Evolutionary conservation across 2,329 filamentous ascomycete genomes (phyloP), one percentile per base, ranked within the genome.

Genomic region (Fusarium sp.): DNA sequence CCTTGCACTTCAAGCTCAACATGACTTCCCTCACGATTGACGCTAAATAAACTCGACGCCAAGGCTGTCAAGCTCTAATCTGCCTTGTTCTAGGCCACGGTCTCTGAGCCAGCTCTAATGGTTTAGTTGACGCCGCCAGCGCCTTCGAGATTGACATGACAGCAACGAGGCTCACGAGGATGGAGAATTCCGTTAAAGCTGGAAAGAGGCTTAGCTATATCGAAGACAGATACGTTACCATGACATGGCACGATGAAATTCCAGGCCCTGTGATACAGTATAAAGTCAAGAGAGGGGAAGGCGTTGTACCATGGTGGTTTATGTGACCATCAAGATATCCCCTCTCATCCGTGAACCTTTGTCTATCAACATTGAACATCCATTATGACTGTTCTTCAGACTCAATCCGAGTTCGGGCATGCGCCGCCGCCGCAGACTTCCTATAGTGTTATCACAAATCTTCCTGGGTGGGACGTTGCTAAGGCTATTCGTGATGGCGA

Each of bases 391-490:
- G 66, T 81, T 24, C 77, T 82, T 24, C 76, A 77, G 43, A 76
- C 81, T 1, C 78, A 82, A 8, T 77, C 81, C 18, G 76, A 80
- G 22, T 79, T 83, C 40, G 84, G 84, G 16, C 78, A 83, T 60
- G 84, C 83, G 18, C 74, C 84, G 6, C 84, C 84, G 2, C 84
- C 84, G 3, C 79, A 84, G 53, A 81, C 79, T 3, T 79, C 82
- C 0, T 84, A 86, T 70, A 82, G 81, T 63, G 80, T 86, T 76
- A 83, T 85, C 54, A 77, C 80, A 57, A 83, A 86, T 70, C 32
- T 80, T 3, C 82, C 82, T 1, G 81, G 81, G 25, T 86, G 84
- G 84, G 76, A 82, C 9, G 71, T 77, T 9, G 75, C 76, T n/a
- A 69, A 79, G 46, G 72, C 72, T 7, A 68, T 86, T 34, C 80